Conservation (phyloP, 2,329 filamentous ascomycete genomes). For the Exophiala oligosperma region DNA sequence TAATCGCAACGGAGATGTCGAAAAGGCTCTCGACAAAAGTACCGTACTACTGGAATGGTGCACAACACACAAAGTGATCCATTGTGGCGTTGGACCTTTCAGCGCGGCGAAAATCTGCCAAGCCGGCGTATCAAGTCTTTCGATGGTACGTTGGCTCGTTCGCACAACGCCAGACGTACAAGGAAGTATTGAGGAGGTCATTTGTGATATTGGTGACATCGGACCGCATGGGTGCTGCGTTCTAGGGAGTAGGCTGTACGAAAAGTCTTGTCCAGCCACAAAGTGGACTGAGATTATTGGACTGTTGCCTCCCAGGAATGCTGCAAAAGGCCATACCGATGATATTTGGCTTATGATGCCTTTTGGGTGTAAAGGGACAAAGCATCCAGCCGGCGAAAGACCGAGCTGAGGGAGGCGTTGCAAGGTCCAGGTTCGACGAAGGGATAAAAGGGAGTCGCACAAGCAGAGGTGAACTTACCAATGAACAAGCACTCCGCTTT, state of each 20-base stretch:
- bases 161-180: no score
- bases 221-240: no score
- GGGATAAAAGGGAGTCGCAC: background rate
- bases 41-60: background rate
- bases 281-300: no score
- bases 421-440: background rate
- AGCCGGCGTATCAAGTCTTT: background rate
- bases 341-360: background rate
- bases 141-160: no score
- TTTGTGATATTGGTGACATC: no score
- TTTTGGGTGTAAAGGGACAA: background rate
- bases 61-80: background rate
- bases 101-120: constrained; percentile 11
- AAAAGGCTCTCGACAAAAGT: no score
- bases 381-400: background rate
- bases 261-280: no score
- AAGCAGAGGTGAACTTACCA: constrained; percentile 56
- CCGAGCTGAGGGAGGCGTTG: background rate
- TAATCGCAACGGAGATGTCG: no score
- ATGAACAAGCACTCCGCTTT: constrained; percentile 64
- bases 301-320: background rate
- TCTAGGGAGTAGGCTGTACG: no score
- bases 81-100: constrained; percentile 4
- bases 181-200: no score
- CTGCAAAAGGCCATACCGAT: background rate